A percentile compares a stretch with the other conserved stretches of the same genome.
Evolutionary conservation across 2,329 filamentous ascomycete species (phyloP).

Genomic region (Cercospora citrullina): DNA sequence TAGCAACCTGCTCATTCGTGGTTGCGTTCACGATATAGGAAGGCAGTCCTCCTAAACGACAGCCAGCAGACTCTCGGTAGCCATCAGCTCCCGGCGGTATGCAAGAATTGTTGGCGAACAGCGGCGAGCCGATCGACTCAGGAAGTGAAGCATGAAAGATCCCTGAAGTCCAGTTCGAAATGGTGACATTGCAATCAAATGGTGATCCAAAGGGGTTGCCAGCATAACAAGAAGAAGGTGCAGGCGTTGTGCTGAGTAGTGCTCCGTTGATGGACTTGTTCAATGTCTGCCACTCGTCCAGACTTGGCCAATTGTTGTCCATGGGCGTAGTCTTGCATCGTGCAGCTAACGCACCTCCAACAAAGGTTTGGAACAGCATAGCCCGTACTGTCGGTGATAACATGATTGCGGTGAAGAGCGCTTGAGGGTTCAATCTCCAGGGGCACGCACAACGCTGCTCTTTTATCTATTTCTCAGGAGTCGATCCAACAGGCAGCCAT

Average conservation of each 20-base stretch:
- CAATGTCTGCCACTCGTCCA: slow-evolving; percentile 16
- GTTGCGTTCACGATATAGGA: slow-evolving; percentile 41
- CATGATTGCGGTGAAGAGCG: background rate
- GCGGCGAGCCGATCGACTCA: slow-evolving; percentile 36
- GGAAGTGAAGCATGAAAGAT: slow-evolving; percentile 38
- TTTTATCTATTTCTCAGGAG: background rate
- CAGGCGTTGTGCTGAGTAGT: slow-evolving; percentile 33
- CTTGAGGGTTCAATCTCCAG: background rate
- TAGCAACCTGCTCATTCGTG: slow-evolving; percentile 31
- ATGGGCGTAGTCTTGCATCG: slow-evolving; percentile 23
- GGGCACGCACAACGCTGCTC: background rate
- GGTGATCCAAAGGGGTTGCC: slow-evolving; percentile 35
- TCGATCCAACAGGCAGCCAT: background rate
- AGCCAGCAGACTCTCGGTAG: slow-evolving; percentile 33
- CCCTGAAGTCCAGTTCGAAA: slow-evolving; percentile 35
- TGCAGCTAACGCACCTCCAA: background rate
- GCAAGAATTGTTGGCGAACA: slow-evolving; percentile 41
- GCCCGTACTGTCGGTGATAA: background rate
- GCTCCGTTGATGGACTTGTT: slow-evolving; percentile 22
- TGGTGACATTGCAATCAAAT: slow-evolving; percentile 31
- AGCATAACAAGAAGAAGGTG: slow-evolving; percentile 39
- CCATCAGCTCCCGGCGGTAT: slow-evolving; percentile 33
- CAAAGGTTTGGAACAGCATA: background rate
- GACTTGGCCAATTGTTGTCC: slow-evolving; percentile 17
- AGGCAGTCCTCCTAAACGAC: slow-evolving; percentile 36